phyloP scores from a whole-genome alignment of 2,329 filamentous ascomycete genomes.

The Alternaria gansuensis region DNA sequence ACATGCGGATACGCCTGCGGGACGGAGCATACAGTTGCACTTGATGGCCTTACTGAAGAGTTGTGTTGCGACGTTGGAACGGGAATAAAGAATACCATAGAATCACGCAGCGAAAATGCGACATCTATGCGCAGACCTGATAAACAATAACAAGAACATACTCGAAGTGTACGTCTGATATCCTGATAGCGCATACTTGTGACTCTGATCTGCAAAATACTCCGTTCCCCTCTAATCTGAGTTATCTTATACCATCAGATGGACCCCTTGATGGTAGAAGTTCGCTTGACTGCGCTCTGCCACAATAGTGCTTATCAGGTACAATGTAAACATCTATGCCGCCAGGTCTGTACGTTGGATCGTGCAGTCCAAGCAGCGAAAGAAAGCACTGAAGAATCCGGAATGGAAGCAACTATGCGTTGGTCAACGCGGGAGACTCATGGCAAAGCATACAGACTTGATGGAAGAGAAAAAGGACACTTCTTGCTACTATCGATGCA shows the following conservation, averaged over 20 bases:
- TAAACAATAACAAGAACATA: neutral
- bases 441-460: conserved; percentile 40
- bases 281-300: neutral
- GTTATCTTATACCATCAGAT: neutral
- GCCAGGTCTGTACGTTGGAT: conserved; percentile 21
- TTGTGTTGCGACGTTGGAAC: conserved; percentile 40
- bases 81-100: conserved; percentile 12
- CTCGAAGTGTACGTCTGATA: neutral
- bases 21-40: conserved; percentile 40
- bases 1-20: conserved; percentile 45
- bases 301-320: neutral
- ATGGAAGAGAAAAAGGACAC: conserved; percentile 38
- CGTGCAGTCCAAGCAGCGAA: conserved; percentile 47
- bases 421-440: conserved; percentile 32
- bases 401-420: conserved; percentile 33
- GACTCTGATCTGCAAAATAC: neutral
- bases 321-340: neutral
- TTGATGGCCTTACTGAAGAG: conserved; percentile 42
- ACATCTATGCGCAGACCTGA: neutral
- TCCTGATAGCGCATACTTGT: neutral
- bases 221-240: too few relatives aligned
- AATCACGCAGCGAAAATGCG: neutral
- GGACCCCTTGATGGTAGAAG: neutral
- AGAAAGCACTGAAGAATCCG: conserved; percentile 32
- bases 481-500: conserved; percentile 53